Conservation (phyloP, 164 flowering plant genomes). For the Umbellularia californica region DNA sequence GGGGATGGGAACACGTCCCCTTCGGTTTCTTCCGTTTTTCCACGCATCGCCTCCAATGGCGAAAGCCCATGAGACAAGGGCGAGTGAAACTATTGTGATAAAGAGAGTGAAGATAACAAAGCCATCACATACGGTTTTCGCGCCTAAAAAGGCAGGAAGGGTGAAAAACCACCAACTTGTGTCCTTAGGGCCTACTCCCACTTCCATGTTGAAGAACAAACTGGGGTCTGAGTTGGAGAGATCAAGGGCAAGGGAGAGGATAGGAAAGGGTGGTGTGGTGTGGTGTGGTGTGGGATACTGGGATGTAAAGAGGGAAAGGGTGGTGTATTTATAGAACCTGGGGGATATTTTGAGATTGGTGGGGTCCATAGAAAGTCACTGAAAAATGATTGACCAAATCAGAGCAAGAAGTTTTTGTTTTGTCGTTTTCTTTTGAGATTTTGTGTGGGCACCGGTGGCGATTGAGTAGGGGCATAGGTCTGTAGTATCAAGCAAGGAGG, state of each 20-base stretch:
- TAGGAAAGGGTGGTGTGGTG: not conserved
- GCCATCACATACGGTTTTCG: constrained; percentile 22
- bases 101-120: constrained; percentile 23
- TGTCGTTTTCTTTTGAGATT: no score
- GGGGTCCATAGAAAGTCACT: no score
- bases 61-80: constrained; percentile 43
- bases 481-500: no score
- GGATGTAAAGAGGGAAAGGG: no score
- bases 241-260: not conserved
- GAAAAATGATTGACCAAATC: no score
- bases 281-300: no score
- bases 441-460: no score
- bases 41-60: constrained; percentile 60
- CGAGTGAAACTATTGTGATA: constrained; percentile 13
- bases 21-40: constrained; percentile 46
- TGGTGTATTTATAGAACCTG: no score
- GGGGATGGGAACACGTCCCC: constrained; percentile 40
- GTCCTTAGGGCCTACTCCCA: constrained; percentile 27
- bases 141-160: constrained; percentile 48
- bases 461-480: no score
- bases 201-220: constrained; percentile 8
- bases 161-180: constrained; percentile 41
- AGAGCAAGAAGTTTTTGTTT: no score
- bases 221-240: not conserved
- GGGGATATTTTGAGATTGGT: no score